phyloP scores from a whole-genome alignment of 164 flowering plant genomes.

The Macadamia integrifolia region DNA sequence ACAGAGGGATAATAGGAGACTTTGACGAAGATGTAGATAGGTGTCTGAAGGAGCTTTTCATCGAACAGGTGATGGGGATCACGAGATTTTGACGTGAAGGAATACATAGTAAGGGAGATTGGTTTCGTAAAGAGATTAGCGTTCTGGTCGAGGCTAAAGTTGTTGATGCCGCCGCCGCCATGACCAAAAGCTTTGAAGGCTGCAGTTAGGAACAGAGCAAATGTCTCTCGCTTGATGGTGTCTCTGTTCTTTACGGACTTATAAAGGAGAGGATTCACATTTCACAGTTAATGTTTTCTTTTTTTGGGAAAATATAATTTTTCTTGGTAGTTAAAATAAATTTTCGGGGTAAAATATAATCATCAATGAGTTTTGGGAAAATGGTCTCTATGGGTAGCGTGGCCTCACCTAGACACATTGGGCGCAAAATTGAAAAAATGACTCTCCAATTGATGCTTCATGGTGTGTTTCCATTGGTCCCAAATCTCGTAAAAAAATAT shows the following conservation, averaged over 20 bases:
- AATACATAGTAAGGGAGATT: constrained; percentile 6
- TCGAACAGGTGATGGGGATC: constrained; percentile 15
- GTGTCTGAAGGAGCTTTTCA: constrained; percentile 20
- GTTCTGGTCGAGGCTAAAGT: constrained; percentile 2
- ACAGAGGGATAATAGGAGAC: constrained; percentile 1
- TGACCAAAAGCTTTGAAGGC: neutral
- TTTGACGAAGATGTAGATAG: neutral
- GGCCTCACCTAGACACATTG: too few relatives aligned
- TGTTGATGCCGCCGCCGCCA: neutral
- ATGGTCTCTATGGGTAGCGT: too few relatives aligned
- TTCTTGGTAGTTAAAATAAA: too few relatives aligned
- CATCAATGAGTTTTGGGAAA: too few relatives aligned
- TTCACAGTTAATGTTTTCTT: too few relatives aligned
- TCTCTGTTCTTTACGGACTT: too few relatives aligned
- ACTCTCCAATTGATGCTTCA: too few relatives aligned
- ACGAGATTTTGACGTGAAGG: constrained; percentile 12
- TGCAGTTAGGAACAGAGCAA: neutral
- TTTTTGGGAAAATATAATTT: too few relatives aligned
- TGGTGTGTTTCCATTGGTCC: too few relatives aligned
- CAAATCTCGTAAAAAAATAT: too few relatives aligned
- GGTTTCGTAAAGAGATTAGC: constrained; percentile 9
- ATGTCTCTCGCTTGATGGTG: neutral
- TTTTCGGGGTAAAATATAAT: too few relatives aligned
- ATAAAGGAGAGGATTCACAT: constrained; percentile 9
- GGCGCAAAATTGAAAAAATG: too few relatives aligned